These are phyloP conservation scores for Acer yangbiense DNA, from an alignment of 345 rosid species.

Conservation along the genomic window DNA sequence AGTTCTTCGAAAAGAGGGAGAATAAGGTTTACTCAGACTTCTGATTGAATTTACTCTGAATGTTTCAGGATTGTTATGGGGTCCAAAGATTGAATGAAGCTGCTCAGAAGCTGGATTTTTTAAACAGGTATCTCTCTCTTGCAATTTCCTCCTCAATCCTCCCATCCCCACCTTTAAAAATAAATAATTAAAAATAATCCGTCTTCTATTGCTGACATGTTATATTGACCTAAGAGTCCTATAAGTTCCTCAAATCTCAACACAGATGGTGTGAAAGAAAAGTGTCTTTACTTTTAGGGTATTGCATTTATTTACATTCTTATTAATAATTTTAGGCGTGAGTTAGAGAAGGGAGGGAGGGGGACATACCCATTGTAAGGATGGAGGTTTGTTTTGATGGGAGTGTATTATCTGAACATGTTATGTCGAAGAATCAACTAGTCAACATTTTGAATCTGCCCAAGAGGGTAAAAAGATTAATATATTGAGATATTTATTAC, in stretches of 20 bases:
- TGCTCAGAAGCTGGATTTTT: constrained; percentile 71
- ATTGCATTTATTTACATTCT: too few species aligned
- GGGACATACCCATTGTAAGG: too few species aligned
- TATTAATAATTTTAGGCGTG: too few species aligned
- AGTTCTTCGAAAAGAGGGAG: neutral
- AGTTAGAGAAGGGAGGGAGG: too few species aligned
- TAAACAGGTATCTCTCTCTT: constrained; percentile 60
- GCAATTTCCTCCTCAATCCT: neutral
- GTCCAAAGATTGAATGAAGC: constrained; percentile 73
- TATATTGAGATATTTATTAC: neutral
- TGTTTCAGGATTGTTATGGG: constrained; percentile 78
- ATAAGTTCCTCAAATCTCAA: neutral
- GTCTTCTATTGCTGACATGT: neutral
- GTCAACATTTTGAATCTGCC: too few species aligned
- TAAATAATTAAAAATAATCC: too few species aligned
- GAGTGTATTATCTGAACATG: neutral
- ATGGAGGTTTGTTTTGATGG: too few species aligned
- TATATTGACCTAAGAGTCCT: neutral
- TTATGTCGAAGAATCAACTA: neutral
- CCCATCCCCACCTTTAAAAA: neutral
- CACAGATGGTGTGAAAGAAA: neutral
- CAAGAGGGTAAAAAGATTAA: neutral
- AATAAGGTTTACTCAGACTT: neutral
- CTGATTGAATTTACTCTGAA: constrained; percentile 11
- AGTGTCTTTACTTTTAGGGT: too few species aligned